Conservation (phyloP, 2,329 filamentous ascomycete genomes). For the Leptographium galeiforme region DNA sequence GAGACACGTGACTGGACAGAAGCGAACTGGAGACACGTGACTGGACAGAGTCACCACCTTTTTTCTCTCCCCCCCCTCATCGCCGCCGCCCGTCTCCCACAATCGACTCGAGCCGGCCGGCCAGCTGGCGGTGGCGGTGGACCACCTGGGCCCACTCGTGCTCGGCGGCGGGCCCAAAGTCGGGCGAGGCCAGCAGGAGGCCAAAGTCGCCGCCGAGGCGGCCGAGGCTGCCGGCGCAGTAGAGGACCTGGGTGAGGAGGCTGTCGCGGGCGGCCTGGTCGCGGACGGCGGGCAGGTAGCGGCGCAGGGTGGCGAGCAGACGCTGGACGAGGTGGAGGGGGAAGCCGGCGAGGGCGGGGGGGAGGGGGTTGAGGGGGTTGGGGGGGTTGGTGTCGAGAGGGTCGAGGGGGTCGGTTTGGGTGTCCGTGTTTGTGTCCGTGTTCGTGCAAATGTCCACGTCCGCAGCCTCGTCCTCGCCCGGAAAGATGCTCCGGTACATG, state of each 20-base stretch:
- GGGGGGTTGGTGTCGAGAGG: neutral
- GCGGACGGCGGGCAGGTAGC: conserved; percentile 68
- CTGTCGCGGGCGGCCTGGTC: conserved; percentile 75
- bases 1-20: no score
- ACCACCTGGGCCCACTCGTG: conserved; percentile 81
- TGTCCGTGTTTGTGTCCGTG: neutral
- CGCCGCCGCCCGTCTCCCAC: conserved; percentile 26
- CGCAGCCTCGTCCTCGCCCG: conserved; percentile 22
- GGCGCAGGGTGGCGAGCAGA: conserved; percentile 60
- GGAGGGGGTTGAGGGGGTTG: conserved; percentile 45
- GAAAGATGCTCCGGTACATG: conserved; percentile 85
- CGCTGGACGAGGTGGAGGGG: conserved; percentile 71
- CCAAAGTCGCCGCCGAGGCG: conserved; percentile 87
- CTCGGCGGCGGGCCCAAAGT: conserved; percentile 29
- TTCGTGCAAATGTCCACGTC: neutral
- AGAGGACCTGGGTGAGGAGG: conserved; percentile 80
- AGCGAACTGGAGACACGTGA: no score
- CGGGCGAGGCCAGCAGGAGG: conserved; percentile 60
- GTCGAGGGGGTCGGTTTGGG: neutral
- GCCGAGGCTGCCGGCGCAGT: conserved; percentile 83
- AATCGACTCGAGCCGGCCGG: conserved; percentile 61
- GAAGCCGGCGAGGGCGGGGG: conserved; percentile 70
- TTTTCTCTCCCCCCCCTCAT: neutral
- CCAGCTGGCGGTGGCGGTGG: conserved; percentile 73
- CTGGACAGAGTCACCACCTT: neutral